phyloP scores from a whole-genome alignment of 805 yeast species.

The Barnettozyma pratensis region DNA sequence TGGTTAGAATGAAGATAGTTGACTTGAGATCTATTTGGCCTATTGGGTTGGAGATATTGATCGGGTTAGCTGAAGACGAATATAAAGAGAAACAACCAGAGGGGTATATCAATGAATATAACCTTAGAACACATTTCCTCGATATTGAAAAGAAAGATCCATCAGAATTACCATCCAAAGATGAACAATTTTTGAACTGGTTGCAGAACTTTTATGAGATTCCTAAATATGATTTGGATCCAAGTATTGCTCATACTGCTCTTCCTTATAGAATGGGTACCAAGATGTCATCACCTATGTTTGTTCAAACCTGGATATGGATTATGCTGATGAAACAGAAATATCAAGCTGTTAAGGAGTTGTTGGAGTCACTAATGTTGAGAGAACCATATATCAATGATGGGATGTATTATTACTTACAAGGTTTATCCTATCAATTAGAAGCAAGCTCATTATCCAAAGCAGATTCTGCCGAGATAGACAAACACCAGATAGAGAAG shows the following conservation, averaged over 20 bases:
- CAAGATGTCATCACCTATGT: constrained; percentile 10
- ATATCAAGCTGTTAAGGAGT: constrained; percentile 16
- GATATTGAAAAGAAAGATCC: not conserved
- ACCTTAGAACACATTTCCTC: constrained; percentile 6
- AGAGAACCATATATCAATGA: constrained; percentile 17
- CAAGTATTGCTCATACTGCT: not conserved
- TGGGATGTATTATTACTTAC: constrained; percentile 21
- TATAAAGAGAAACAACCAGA: constrained; percentile 5
- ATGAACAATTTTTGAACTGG: constrained; percentile 24
- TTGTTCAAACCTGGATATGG: constrained; percentile 18
- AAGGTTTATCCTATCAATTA: constrained; percentile 21
- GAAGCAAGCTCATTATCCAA: constrained; percentile 12
- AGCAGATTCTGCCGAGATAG: not conserved
- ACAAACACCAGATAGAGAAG: constrained; percentile 10
- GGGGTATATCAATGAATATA: constrained; percentile 7
- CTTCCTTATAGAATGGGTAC: constrained; percentile 16
- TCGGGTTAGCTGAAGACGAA: constrained; percentile 15
- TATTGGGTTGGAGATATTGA: constrained; percentile 51
- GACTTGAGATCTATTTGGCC: constrained; percentile 63
- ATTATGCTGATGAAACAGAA: constrained; percentile 14
- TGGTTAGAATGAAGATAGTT: constrained; percentile 42
- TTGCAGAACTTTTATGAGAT: constrained; percentile 10
- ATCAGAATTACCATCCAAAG: constrained; percentile 10
- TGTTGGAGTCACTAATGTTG: constrained; percentile 12
- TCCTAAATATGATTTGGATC: not conserved